Conservation (phyloP, 192 early-diverging fungal genomes). For the Podochytrium sp. region DNA sequence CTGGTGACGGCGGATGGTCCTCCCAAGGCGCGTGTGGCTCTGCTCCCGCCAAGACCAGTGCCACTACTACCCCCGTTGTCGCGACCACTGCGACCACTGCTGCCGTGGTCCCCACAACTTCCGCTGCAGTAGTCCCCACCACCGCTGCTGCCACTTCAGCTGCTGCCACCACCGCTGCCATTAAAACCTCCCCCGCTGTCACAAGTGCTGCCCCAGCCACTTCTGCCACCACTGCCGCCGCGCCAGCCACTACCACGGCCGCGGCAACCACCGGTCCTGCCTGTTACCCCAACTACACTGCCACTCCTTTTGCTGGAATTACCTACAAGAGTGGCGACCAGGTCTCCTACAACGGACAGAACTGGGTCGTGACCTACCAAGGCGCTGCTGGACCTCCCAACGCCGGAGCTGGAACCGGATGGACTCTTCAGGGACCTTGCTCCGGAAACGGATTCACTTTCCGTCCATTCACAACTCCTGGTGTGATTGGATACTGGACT, state of each 20-base stretch:
- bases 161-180: neutral
- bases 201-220: neutral
- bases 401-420: neutral
- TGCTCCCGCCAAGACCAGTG: neutral
- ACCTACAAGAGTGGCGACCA: neutral
- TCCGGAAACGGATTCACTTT: neutral
- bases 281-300: neutral
- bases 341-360: conserved; percentile 21
- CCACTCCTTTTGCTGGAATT: neutral
- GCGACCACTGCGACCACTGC: neutral
- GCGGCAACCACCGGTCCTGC: neutral
- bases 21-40: neutral
- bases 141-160: neutral
- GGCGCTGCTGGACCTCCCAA: conserved; percentile 8
- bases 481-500: conserved; percentile 25
- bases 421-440: neutral
- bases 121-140: neutral
- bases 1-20: neutral
- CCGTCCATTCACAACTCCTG: conserved; percentile 6
- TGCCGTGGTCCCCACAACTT: neutral
- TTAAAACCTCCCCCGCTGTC: neutral
- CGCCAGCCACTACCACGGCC: neutral
- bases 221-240: neutral
- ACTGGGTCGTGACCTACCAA: conserved; percentile 20
- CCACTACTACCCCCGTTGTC: neutral